Percentiles rank a stretch among this genome's conserved stretches.
These are phyloP conservation scores for Colletotrichum spaethianum DNA, from an alignment of 2,329 filamentous ascomycete species.

Conservation along the genomic window DNA sequence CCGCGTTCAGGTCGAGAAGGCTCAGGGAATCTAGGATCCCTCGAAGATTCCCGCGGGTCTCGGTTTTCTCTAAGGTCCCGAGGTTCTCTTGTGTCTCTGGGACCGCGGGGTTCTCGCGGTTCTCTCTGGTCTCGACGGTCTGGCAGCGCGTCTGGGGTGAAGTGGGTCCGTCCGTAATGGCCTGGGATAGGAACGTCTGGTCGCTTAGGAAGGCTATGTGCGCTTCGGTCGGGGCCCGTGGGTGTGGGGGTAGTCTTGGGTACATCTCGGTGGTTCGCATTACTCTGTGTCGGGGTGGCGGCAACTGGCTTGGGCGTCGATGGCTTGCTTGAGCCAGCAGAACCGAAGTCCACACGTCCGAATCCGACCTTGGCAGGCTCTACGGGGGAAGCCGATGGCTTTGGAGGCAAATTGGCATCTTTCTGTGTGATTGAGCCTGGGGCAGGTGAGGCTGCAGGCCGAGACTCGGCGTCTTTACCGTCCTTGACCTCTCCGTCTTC, in stretches of 20 bases:
- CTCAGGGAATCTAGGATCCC: constrained; percentile 57
- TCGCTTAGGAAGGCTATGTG: constrained; percentile 64
- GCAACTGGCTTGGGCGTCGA: constrained; percentile 46
- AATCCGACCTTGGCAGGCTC: constrained; percentile 44
- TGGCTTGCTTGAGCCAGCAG: constrained; percentile 44
- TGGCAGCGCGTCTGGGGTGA: constrained; percentile 46
- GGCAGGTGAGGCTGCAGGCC: constrained; percentile 10
- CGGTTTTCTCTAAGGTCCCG: constrained; percentile 45
- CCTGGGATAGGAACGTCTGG: constrained; percentile 71
- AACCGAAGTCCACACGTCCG: constrained; percentile 18
- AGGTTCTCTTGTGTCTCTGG: constrained; percentile 47
- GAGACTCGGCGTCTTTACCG: constrained; percentile 43
- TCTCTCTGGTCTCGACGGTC: constrained; percentile 49
- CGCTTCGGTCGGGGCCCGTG: constrained; percentile 38
- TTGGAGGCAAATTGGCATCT: constrained; percentile 40
- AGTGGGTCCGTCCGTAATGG: constrained; percentile 63
- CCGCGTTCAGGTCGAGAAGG: constrained; percentile 56
- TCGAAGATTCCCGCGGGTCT: constrained; percentile 50
- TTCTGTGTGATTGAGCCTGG: constrained; percentile 18
- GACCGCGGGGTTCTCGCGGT: constrained; percentile 49
- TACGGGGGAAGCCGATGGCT: constrained; percentile 40
- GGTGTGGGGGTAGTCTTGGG: constrained; percentile 52
- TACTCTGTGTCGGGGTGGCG: constrained; percentile 32
- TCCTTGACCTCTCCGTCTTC: constrained; percentile 84
- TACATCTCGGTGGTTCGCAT: constrained; percentile 48